A percentile compares a stretch with the other conserved stretches of the same genome.
Evolutionary conservation across 2,329 filamentous ascomycete genomes (phyloP).

Genomic region (Aspergillus chevalieri): DNA sequence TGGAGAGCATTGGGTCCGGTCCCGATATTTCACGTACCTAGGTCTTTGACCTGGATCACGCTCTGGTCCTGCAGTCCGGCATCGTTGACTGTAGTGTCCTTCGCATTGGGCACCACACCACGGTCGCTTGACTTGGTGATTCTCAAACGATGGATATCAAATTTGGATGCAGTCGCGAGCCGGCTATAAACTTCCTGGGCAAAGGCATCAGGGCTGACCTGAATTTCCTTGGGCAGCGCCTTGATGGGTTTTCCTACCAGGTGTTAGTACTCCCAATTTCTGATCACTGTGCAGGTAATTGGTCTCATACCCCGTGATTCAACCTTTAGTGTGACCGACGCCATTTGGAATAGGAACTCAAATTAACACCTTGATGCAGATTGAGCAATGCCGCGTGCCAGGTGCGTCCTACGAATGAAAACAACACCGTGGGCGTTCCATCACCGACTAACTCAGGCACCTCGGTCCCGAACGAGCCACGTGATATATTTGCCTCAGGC

Average conservation of each 20-base stretch:
- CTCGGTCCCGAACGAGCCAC: constrained; percentile 2
- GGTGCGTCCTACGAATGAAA: neutral
- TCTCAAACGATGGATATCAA: constrained; percentile 55
- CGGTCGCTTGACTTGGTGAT: constrained; percentile 62
- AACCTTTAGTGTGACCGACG: constrained; percentile 34
- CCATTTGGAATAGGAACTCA: constrained; percentile 18
- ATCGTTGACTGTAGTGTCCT: constrained; percentile 47
- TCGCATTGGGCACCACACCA: constrained; percentile 49
- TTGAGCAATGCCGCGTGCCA: neutral
- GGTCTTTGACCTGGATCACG: constrained; percentile 79
- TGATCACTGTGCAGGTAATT: neutral
- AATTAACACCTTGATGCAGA: too few relatives aligned
- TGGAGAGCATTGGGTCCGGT: constrained; percentile 3
- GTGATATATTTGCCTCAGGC: neutral
- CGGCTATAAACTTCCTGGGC: constrained; percentile 52
- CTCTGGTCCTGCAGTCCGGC: constrained; percentile 55
- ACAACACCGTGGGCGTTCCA: neutral
- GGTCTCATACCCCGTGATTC: constrained; percentile 37
- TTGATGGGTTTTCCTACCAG: constrained; percentile 55
- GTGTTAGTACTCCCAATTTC: neutral
- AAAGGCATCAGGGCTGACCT: constrained; percentile 46
- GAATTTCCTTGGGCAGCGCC: constrained; percentile 53
- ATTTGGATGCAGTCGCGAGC: constrained; percentile 49
- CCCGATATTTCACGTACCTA: constrained; percentile 55
- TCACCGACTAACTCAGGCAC: neutral